Conservation (phyloP, 2,329 filamentous ascomycete genomes). For the Onygenales sp. region DNA sequence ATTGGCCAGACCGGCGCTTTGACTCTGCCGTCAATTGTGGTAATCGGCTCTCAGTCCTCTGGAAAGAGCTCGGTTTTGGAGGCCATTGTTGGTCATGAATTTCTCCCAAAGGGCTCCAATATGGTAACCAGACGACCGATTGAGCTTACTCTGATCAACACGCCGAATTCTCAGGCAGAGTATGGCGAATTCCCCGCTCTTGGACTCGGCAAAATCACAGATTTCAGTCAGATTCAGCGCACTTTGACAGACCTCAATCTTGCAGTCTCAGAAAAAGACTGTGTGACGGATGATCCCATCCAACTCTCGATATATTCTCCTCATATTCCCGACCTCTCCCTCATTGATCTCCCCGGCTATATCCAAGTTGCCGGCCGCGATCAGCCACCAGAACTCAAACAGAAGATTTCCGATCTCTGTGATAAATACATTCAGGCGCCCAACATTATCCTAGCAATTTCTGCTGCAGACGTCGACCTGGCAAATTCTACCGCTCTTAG, state of each 20-base stretch:
- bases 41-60: slow-evolving; percentile 95
- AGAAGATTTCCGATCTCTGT: slow-evolving; percentile 91
- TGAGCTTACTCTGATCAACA: slow-evolving; percentile 92
- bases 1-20: slow-evolving; percentile 86
- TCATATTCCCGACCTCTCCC: slow-evolving; percentile 84
- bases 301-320: slow-evolving; percentile 92
- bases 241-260: slow-evolving; percentile 92
- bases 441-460: slow-evolving; percentile 94
- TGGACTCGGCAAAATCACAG: slow-evolving; percentile 77
- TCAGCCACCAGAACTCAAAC: slow-evolving; percentile 83
- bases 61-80: slow-evolving; percentile 97
- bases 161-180: slow-evolving; percentile 73
- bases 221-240: slow-evolving; percentile 78
- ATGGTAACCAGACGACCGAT: slow-evolving; percentile 97
- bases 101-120: slow-evolving; percentile 93
- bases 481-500: slow-evolving; percentile 90
- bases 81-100: slow-evolving; percentile 95
- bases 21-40: slow-evolving; percentile 92
- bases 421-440: slow-evolving; percentile 97
- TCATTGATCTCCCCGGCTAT: slow-evolving; percentile 94
- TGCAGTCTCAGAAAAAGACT: slow-evolving; percentile 81
- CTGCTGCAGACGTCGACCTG: slow-evolving; percentile 91
- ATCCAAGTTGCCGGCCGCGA: slow-evolving; percentile 91
- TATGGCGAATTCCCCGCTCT: slow-evolving; percentile 95
- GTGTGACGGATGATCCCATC: slow-evolving; percentile 93